Percentiles rank a stretch among this genome's conserved stretches.
phyloP scores from a whole-genome alignment of 768 basidiomycete species.

The Rhizopogon vinicolor region DNA sequence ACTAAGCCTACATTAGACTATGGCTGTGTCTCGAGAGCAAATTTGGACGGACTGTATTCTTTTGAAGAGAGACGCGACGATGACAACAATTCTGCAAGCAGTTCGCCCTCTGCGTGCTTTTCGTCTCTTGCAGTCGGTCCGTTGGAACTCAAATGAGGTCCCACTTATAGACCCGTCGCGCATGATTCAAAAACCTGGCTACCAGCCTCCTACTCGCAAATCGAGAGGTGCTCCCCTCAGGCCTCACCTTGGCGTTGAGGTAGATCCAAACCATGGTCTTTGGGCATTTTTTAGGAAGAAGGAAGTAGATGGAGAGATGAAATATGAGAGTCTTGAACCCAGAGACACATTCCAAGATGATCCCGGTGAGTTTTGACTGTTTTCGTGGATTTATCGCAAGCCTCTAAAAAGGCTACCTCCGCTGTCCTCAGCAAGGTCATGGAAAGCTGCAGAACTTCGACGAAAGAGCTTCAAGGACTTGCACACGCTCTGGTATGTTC shows the following conservation, averaged over 20 bases:
- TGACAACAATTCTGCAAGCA: conserved; percentile 17
- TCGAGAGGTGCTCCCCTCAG: conserved; percentile 28
- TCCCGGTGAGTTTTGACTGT: conserved; percentile 28
- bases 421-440: conserved; percentile 67
- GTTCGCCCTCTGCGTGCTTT: conserved; percentile 14
- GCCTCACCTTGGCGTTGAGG: conserved; percentile 37
- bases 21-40: conserved; percentile 18
- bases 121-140: conserved; percentile 10
- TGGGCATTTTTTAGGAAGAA: conserved; percentile 72
- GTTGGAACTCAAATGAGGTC: conserved; percentile 19
- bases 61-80: conserved; percentile 3
- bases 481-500: conserved; percentile 92
- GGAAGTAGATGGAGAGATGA: conserved; percentile 43
- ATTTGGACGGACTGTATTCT: neutral
- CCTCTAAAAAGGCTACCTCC: conserved; percentile 6
- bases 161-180: conserved; percentile 3
- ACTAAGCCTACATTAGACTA: conserved; percentile 3
- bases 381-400: neutral
- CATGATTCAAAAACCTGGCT: neutral
- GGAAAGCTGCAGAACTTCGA: conserved; percentile 83
- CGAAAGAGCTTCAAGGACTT: conserved; percentile 90
- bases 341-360: conserved; percentile 23
- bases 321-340: conserved; percentile 45
- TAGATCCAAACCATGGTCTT: conserved; percentile 66
- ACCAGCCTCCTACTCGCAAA: conserved; percentile 1